These are phyloP conservation scores for Cucurbita argyrosperma DNA, from an alignment of 306 rosid genomes.

Conservation along the genomic window DNA sequence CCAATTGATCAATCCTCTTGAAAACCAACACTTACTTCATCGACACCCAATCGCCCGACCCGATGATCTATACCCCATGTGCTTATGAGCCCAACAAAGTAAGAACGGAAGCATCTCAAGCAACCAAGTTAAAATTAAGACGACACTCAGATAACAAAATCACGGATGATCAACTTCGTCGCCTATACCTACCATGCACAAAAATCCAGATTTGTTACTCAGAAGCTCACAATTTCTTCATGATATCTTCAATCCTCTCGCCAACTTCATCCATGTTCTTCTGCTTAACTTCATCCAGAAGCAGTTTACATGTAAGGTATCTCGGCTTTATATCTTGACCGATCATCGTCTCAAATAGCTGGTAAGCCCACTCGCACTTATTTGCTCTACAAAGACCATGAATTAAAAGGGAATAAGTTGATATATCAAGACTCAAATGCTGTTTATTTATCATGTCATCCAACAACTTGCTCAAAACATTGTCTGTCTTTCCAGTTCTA, in stretches of 20 bases:
- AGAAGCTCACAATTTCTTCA: constrained; percentile 35
- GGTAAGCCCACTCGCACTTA: constrained; percentile 51
- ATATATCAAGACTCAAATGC: constrained; percentile 62
- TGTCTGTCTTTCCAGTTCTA: constrained; percentile 30
- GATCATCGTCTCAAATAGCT: constrained; percentile 63
- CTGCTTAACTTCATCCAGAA: constrained; percentile 47
- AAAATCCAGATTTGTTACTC: background rate
- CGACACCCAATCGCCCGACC: background rate
- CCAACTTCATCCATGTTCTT: constrained; percentile 50
- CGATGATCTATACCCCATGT: background rate
- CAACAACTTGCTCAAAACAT: constrained; percentile 32
- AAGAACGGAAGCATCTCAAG: too few relatives aligned
- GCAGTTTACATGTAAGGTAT: constrained; percentile 52
- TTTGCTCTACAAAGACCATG: constrained; percentile 68
- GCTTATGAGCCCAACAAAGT: background rate
- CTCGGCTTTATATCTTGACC: constrained; percentile 51
- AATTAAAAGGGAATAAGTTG: constrained; percentile 57
- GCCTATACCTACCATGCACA: background rate
- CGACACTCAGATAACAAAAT: background rate
- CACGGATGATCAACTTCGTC: background rate
- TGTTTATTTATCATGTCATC: constrained; percentile 52
- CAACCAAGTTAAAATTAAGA: background rate
- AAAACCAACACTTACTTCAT: background rate
- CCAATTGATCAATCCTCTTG: background rate
- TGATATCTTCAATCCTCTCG: constrained; percentile 49